These are phyloP conservation scores for Rhodotorula sp. DNA, from an alignment of 1,284 basidiomycete genomes.

Conservation along the genomic window DNA sequence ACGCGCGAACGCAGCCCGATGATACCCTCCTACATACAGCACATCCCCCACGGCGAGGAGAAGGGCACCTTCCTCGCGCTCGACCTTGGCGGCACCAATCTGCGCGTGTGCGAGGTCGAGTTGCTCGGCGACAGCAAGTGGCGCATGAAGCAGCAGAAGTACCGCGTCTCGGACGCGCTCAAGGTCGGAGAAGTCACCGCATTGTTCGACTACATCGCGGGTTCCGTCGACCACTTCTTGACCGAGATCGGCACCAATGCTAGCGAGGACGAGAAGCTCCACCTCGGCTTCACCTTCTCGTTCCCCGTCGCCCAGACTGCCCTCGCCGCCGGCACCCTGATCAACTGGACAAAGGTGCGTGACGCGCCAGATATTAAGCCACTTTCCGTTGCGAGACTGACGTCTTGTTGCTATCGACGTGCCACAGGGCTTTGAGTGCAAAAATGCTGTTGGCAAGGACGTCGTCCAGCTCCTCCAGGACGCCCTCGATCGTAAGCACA, in stretches of 20 bases:
- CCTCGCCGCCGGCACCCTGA: constrained; percentile 78
- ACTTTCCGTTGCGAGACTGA: neutral
- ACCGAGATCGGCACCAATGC: constrained; percentile 59
- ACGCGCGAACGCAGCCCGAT: constrained; percentile 17
- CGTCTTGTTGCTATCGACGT: too few relatives aligned
- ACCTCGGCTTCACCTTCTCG: constrained; percentile 89
- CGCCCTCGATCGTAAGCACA: constrained; percentile 87
- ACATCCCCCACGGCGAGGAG: constrained; percentile 85
- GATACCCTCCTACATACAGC: constrained; percentile 78
- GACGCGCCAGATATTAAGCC: neutral
- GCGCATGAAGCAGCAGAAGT: constrained; percentile 85
- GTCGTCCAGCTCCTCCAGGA: constrained; percentile 89
- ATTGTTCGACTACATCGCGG: constrained; percentile 92
- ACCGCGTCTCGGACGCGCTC: constrained; percentile 81
- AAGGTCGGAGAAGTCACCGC: constrained; percentile 82
- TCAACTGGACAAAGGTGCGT: constrained; percentile 85
- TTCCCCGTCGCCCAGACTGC: constrained; percentile 98
- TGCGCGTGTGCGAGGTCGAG: constrained; percentile 72
- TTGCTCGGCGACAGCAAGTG: constrained; percentile 88
- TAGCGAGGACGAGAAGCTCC: constrained; percentile 57
- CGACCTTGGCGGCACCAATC: constrained; percentile 90
- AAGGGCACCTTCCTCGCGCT: constrained; percentile 89
- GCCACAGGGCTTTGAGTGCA: constrained; percentile 71
- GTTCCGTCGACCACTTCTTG: constrained; percentile 90
- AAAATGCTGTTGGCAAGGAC: constrained; percentile 87